Evolutionary conservation across 257 asterid genomes (phyloP), one percentile per base, ranked within the genome.

Genomic region (Salvia miltiorrhiza): DNA sequence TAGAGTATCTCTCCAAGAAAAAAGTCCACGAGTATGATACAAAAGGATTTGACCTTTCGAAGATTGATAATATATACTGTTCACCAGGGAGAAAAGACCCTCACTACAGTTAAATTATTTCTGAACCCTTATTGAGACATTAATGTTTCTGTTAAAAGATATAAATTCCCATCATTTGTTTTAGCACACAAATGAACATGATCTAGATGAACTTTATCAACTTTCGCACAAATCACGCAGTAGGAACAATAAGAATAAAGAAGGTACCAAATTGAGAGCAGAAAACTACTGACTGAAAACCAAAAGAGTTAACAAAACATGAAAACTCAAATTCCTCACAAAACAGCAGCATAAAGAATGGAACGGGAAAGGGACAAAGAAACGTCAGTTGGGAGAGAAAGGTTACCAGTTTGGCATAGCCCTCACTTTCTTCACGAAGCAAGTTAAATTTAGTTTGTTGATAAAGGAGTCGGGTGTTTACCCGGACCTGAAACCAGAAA

Each of bases 381-480:
- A 70, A 48, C 52, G 56, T 14, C 71, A 64, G 39, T 37, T 24
- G 58, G 65, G 58, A 64, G 9, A 47, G 39, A 45, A 23, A 32
- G 39, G 9, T 50, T 90, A 94, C 99, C 99, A 94, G 92, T 77
- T 94, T 94, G 58, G 99, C 97, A 79, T 91, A 94, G 71, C 99
- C 99, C 77, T 94, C 99, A 35, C 97, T 94, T 84, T 94, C 99
- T 84, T 94, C 99, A 55, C 97, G 89, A 47, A 94, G 97, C 82
- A 94, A 91, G 78, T 94, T 94, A 73, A 94, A 94, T 73, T 94
- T 94, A 41, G 99, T 94, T 85, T 94, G 99, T 76, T 94, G 99
- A 82, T 94, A 94, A 69, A 94, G 97, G 86, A 94, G 99, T 59
- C 99, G 95, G 28, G 99, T 94, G 77, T 94, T 94, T 73, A 94